These are phyloP conservation scores for Talaromyces sp. DNA, from an alignment of 2,329 filamentous ascomycete genomes.

Conservation along the genomic window DNA sequence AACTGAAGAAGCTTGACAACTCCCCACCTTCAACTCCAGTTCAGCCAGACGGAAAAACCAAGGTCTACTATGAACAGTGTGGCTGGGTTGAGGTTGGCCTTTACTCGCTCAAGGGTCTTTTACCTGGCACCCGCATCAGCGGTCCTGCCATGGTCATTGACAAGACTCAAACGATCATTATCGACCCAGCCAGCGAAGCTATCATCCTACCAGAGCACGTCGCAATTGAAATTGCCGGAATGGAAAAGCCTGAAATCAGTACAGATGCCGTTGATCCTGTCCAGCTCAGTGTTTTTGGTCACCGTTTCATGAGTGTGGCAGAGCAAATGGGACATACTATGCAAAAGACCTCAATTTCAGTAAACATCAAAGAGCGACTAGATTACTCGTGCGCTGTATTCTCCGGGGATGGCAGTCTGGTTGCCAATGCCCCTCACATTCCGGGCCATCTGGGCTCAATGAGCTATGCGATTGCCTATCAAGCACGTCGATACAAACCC, in stretches of 20 bases:
- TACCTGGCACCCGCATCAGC: conserved; percentile 15
- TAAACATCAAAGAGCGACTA: no score
- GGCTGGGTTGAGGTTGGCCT: no score
- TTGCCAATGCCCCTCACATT: conserved; percentile 32
- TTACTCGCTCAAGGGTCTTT: conserved; percentile 9
- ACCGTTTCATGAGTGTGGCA: no score
- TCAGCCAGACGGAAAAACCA: conserved; percentile 7
- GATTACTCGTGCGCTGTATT: conserved; percentile 70
- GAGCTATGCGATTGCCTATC: conserved; percentile 76
- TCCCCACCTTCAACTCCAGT: conserved; percentile 3
- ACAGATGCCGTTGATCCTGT: no score
- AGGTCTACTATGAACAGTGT: conserved; percentile 22
- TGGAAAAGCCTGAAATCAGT: no score
- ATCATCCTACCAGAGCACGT: conserved; percentile 83
- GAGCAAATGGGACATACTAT: no score
- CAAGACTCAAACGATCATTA: conserved; percentile 73
- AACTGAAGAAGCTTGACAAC: conserved; percentile 16
- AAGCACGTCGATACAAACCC: conserved; percentile 69
- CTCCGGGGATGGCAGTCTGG: conserved; percentile 67
- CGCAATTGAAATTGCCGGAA: conserved; percentile 69
- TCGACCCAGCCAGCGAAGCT: conserved; percentile 72
- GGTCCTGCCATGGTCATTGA: conserved; percentile 57
- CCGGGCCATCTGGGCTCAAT: conserved; percentile 74
- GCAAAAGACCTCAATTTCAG: no score
- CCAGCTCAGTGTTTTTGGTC: no score